Evolutionary conservation across 2,329 filamentous ascomycete species (phyloP).

Genomic region (Colletotrichum phormii): DNA sequence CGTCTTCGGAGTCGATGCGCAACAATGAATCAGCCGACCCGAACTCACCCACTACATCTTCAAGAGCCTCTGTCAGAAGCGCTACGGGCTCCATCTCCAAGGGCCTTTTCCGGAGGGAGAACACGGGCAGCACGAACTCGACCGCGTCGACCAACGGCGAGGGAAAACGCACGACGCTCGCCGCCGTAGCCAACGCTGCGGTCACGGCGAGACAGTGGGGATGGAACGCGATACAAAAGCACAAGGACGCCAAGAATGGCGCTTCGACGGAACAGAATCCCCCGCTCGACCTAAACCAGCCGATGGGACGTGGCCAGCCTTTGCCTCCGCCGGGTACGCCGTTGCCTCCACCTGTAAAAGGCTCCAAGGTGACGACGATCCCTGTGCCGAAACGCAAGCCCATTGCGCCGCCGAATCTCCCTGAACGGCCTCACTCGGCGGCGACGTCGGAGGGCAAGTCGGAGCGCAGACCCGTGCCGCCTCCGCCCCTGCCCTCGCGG

Average conservation of each 20-base stretch:
- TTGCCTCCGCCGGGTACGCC: constrained; percentile 85
- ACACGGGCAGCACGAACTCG: constrained; percentile 49
- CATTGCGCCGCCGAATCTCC: constrained; percentile 52
- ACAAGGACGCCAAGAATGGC: constrained; percentile 54
- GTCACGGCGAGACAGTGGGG: constrained; percentile 70
- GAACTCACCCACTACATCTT: constrained; percentile 34
- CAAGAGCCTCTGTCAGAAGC: constrained; percentile 52
- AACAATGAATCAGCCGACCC: constrained; percentile 47
- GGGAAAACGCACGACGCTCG: constrained; percentile 61
- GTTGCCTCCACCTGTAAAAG: constrained; percentile 75
- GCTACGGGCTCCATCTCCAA: constrained; percentile 54
- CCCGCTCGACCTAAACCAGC: constrained; percentile 65
- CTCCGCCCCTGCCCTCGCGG: constrained; percentile 62
- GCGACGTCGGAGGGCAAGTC: constrained; percentile 28
- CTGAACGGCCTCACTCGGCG: constrained; percentile 34
- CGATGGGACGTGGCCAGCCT: constrained; percentile 85
- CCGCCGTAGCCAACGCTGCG: constrained; percentile 67
- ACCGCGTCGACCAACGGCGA: constrained; percentile 50
- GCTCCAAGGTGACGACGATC: constrained; percentile 67
- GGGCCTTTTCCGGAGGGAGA: constrained; percentile 55
- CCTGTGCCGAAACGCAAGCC: constrained; percentile 75
- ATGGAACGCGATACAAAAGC: constrained; percentile 65
- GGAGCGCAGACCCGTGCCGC: constrained; percentile 47
- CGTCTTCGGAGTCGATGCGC: constrained; percentile 49
- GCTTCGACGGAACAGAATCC: constrained; percentile 36